Evolutionary conservation across 805 yeast genomes (phyloP), one percentile per base, ranked within the genome.

Genomic region (Debaryomyces hansenii): DNA sequence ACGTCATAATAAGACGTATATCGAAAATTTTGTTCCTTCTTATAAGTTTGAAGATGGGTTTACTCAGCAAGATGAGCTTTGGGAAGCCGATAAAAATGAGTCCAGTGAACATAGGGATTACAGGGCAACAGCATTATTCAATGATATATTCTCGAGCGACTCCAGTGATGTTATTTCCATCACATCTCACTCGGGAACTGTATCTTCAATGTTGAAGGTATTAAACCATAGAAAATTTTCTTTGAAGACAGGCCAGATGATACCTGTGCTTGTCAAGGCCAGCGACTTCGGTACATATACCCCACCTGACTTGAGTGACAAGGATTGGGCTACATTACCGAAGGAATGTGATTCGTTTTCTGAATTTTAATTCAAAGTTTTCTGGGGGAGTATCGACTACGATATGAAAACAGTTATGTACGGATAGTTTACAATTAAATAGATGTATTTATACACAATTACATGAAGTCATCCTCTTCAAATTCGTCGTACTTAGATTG

Each of bases 391-490:
- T 16, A 16, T 16, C 18, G 18, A 16, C 18, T 16, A 16, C 18
- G 18, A 24, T 7, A 9, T 24, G 35, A 28, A 18, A 37, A 31
- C 18, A 10, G 15, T 39, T 39, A 14, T 2, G 32, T 39, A 39
- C 15, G 20, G 16, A 12, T 37, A 36, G 29, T 35, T 18, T 20
- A 42, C 34, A 42, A 21, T 15, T 42, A 10, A 24, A 11, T 28
- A 16, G n/a, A 15, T 21, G 14, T 12, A 20, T 37, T 20, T 10
- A 20, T 37, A 20, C 14, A 20, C 31, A 33, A 32, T 67, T 74
- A 87, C 95, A 87, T 87, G 66, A 87, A 87, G 65, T 87, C 94
- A 61, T 85, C 94, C 51, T 86, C 94, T 49, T 77, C 88, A 57
- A 83, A 81, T 58, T 84, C 89, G 56, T 75, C 82, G 55, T 66